Conservation (phyloP, 257 asterid genomes). For the Nicotiana obtusifolia region DNA sequence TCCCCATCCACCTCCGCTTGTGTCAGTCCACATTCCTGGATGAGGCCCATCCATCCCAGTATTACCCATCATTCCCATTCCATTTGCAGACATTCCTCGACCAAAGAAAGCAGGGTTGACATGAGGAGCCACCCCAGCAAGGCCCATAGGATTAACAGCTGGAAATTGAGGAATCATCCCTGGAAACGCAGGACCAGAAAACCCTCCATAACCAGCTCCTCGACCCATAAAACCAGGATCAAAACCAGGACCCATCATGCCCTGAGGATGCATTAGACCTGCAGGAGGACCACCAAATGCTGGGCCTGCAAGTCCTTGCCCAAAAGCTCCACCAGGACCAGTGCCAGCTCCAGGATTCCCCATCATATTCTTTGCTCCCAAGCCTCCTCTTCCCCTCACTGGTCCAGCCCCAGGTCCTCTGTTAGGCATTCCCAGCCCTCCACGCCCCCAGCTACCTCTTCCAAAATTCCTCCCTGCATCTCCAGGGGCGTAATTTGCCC, state of each 20-base stretch:
- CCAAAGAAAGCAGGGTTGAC: constrained; percentile 58
- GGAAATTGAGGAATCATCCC: constrained; percentile 48
- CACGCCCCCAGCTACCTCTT: constrained; percentile 49
- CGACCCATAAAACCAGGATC: constrained; percentile 56
- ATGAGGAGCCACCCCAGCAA: constrained; percentile 53
- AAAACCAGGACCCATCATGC: constrained; percentile 54
- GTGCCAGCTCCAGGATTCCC: constrained; percentile 36
- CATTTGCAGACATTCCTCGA: constrained; percentile 46
- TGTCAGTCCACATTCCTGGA: constrained; percentile 46
- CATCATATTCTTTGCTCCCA: constrained; percentile 37
- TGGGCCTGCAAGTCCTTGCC: constrained; percentile 33
- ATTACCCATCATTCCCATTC: constrained; percentile 49
- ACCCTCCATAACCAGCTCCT: constrained; percentile 51
- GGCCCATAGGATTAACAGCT: constrained; percentile 42
- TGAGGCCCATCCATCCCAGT: constrained; percentile 47
- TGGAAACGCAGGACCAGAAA: constrained; percentile 44
- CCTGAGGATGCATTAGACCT: constrained; percentile 46
- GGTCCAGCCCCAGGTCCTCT: constrained; percentile 70
- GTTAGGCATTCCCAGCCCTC: constrained; percentile 57
- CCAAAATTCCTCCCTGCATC: constrained; percentile 48
- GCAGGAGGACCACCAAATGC: constrained; percentile 43
- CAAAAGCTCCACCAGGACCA: constrained; percentile 39
- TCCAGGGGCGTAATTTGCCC: constrained; percentile 44
- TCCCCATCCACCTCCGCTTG: constrained; percentile 43
- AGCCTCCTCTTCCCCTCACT: constrained; percentile 45